phyloP scores from a whole-genome alignment of 768 basidiomycete genomes.

The Termitomyces sp. region DNA sequence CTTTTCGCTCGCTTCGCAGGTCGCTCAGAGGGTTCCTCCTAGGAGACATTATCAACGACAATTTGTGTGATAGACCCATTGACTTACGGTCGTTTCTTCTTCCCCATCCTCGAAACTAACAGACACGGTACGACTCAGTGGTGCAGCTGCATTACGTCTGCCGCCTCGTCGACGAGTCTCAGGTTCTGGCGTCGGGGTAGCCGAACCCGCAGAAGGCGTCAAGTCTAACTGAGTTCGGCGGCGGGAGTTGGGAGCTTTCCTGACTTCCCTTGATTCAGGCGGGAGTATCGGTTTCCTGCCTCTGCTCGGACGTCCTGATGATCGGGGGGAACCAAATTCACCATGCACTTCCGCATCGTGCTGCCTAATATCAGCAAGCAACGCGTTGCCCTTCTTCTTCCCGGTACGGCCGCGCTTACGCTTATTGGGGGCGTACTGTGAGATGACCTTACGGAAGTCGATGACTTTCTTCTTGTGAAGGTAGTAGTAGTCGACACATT shows the following conservation, averaged over 20 bases:
- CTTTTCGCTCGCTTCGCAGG: constrained; percentile 36
- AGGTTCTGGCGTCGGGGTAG: constrained; percentile 66
- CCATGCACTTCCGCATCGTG: constrained; percentile 58
- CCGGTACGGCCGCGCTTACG: constrained; percentile 55
- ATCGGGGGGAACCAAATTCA: constrained; percentile 27
- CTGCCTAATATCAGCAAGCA: constrained; percentile 75
- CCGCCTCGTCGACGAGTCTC: constrained; percentile 27
- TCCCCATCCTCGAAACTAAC: constrained; percentile 16
- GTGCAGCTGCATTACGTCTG: constrained; percentile 15
- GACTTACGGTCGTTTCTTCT: constrained; percentile 17
- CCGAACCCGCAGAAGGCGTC: constrained; percentile 33
- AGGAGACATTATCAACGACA: not conserved
- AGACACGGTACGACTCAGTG: constrained; percentile 14
- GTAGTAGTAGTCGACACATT: constrained; percentile 94
- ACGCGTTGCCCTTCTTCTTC: constrained; percentile 77
- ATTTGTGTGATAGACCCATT: not conserved
- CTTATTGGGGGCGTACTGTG: constrained; percentile 60
- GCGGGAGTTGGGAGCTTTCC: constrained; percentile 26
- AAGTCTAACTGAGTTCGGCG: constrained; percentile 42
- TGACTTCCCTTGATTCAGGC: constrained; percentile 21
- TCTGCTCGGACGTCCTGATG: constrained; percentile 31
- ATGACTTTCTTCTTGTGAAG: constrained; percentile 86
- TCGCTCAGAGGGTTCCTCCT: constrained; percentile 25
- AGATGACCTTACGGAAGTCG: constrained; percentile 76
- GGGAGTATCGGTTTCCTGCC: constrained; percentile 31